Evolutionary conservation across 192 early-diverging fungal species (phyloP), one percentile per base, ranked within the genome.

Genomic region (Coemansia sp.): DNA sequence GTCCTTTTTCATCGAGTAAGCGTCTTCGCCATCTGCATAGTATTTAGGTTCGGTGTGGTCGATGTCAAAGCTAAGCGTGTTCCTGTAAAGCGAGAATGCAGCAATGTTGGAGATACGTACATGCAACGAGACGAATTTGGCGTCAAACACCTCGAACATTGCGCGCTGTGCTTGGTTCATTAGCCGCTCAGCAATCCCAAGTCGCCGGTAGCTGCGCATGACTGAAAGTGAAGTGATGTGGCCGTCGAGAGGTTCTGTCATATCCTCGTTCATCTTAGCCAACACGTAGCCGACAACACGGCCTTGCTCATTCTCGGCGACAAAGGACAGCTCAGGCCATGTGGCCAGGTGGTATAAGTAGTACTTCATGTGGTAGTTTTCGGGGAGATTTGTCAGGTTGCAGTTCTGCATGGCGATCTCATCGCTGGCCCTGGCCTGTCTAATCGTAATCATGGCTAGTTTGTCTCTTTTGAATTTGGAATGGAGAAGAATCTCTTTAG

Each of bases 331-430:
- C 77, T 93, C 90, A n/a, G 93, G 93, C 93, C 93, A 94, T 28
- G 90, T 87, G 23, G 90, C 73, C 16, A 87, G 72, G 56, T 94
- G 93, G 67, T 94, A 94, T 42, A 94, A 75, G 68, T 93, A 98
- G 84, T 99, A 99, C 81, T 99, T 99, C 92, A 99, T 95, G 72
- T 94, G 92, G 79, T 99, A 99, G 88, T 99, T 99, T 83, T 99
- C 97, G 9, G 97, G 97, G 39, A 99, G 85, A 78, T 99, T 98
- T 60, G 87, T 85, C 60, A 99, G 84, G 81, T 99, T 99, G 88
- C 95, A 98, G 67, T 93, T 88, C 81, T 99, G 97, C 89, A 99
- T 96, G 20, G 87, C 87, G 20, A 94, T 85, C 82, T 66, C 62
- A 59, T 80, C 77, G 53, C 60, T 58, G 2, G 72, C 69, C 35